Percentiles rank a stretch among this genome's conserved stretches.
Evolutionary conservation across 2,329 filamentous ascomycete species (phyloP).

Genomic region (Aspergillus sp.): DNA sequence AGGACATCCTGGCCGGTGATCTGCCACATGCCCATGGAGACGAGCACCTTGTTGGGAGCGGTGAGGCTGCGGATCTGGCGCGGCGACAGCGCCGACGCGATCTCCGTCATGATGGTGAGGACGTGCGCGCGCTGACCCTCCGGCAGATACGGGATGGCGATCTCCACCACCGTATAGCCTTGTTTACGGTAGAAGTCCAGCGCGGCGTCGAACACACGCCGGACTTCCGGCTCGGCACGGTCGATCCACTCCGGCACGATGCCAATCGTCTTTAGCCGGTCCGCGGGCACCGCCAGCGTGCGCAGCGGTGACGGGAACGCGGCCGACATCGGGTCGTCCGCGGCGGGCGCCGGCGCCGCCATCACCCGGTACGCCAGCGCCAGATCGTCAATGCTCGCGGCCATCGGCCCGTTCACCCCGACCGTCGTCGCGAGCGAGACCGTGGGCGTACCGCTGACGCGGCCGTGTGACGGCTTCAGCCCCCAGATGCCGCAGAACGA

Average conservation of each 20-base stretch:
- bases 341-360: slow-evolving; percentile 63
- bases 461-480: slow-evolving; percentile 73
- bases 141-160: slow-evolving; percentile 56
- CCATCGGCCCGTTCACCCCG: slow-evolving; percentile 71
- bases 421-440: slow-evolving; percentile 59
- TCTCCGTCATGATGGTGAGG: slow-evolving; percentile 73
- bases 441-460: slow-evolving; percentile 60
- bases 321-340: slow-evolving; percentile 55
- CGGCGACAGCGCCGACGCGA: slow-evolving; percentile 50
- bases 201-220: slow-evolving; percentile 58
- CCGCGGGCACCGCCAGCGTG: slow-evolving; percentile 44
- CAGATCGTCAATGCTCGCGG: slow-evolving; percentile 72
- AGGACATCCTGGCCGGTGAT: slow-evolving; percentile 69
- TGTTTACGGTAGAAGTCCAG: slow-evolving; percentile 52
- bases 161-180: slow-evolving; percentile 44
- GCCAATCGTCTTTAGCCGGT: slow-evolving; percentile 58
- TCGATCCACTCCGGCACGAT: slow-evolving; percentile 68
- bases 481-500: slow-evolving; percentile 78
- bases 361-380: slow-evolving; percentile 79
- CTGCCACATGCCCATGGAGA: slow-evolving; percentile 59
- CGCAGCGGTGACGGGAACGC: slow-evolving; percentile 51
- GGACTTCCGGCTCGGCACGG: slow-evolving; percentile 63
- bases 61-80: slow-evolving; percentile 58
- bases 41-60: slow-evolving; percentile 66
- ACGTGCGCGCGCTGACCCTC: slow-evolving; percentile 76